Evolutionary conservation across 23 red algal species (phyloP).

Genomic region (Gracilaria gracilis): DNA sequence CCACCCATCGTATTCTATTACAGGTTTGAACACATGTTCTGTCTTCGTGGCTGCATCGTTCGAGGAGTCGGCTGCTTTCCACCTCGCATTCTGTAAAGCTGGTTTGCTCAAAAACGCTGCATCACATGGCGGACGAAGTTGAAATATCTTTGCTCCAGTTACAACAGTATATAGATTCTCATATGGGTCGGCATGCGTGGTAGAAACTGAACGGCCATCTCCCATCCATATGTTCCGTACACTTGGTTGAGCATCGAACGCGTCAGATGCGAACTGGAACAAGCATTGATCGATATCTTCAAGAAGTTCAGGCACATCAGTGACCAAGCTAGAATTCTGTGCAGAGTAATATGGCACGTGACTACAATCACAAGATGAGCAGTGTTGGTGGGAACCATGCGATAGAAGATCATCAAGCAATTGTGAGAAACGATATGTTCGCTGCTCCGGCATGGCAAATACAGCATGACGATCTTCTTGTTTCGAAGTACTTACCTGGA

Average conservation of each 20-base stretch:
- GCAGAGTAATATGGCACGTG: conserved; percentile 71
- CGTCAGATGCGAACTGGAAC: conserved; percentile 50
- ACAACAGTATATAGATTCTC: conserved; percentile 78
- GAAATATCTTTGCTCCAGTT: conserved; percentile 67
- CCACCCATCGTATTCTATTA: conserved; percentile 31
- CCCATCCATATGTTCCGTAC: conserved; percentile 78
- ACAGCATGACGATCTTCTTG: not conserved
- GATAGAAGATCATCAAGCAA: not conserved
- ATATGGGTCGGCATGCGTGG: conserved; percentile 67
- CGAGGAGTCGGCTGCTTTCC: conserved; percentile 1
- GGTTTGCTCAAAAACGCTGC: conserved; percentile 52
- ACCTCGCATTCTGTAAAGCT: conserved; percentile 32
- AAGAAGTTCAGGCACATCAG: conserved; percentile 36
- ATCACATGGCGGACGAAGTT: conserved; percentile 73
- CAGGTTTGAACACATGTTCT: not conserved
- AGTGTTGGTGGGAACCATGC: not conserved
- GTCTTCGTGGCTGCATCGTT: not conserved
- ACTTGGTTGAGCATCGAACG: conserved; percentile 53
- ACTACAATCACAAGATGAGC: not conserved
- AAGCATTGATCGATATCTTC: conserved; percentile 19
- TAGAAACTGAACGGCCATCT: conserved; percentile 56
- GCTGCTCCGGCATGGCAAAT: conserved; percentile 23
- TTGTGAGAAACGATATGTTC: not conserved
- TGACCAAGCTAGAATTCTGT: conserved; percentile 59
- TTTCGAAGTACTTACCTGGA: not conserved